phyloP scores from a whole-genome alignment of 176 grass and related monocot genomes.

The Cenchrus fungigraminus region DNA sequence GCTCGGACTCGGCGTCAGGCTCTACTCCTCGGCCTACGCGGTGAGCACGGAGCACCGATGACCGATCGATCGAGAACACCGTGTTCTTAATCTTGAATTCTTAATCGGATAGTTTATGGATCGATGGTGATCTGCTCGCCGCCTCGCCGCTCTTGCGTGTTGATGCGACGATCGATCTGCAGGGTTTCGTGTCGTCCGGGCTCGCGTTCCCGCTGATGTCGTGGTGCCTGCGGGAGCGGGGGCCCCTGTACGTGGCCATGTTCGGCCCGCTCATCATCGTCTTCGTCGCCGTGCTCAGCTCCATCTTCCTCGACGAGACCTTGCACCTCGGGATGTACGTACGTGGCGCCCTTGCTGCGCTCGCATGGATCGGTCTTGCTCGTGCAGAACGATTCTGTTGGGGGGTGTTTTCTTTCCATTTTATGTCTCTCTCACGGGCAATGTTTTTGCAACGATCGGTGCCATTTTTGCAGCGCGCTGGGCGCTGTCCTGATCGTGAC shows the following conservation, averaged over 20 bases:
- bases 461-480: conserved; percentile 33
- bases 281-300: conserved; percentile 57
- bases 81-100: neutral
- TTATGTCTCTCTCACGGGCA: no score
- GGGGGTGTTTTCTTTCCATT: no score
- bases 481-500: conserved; percentile 55
- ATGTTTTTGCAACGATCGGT: no score
- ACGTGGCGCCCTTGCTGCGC: no score
- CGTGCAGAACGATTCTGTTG: neutral
- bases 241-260: conserved; percentile 58
- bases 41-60: conserved; percentile 21
- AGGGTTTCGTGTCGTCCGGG: conserved; percentile 60
- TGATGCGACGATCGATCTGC: neutral
- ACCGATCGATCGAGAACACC: neutral
- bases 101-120: no score
- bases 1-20: conserved; percentile 55
- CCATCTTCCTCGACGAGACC: conserved; percentile 49
- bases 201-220: conserved; percentile 50
- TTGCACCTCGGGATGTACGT: conserved; percentile 61
- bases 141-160: no score
- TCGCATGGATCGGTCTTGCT: no score
- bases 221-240: conserved; percentile 66
- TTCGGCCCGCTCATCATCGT: conserved; percentile 64
- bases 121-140: no score
- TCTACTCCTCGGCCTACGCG: conserved; percentile 48